phyloP scores from a whole-genome alignment of 805 yeast genomes.

The Clavispora asparagi region DNA sequence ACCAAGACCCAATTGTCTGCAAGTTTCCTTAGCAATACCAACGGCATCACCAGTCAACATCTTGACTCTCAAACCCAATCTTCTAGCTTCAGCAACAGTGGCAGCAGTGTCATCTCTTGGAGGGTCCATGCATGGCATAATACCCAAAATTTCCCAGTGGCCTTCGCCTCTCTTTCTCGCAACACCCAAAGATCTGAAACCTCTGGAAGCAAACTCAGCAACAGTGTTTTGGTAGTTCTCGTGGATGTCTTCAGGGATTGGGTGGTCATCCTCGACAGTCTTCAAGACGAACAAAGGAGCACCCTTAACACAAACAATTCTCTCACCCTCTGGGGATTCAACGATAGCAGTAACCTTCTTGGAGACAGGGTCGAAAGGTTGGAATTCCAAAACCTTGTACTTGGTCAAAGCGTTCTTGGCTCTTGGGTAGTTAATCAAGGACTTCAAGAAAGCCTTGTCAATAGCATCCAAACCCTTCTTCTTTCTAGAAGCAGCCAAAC shows the following conservation, averaged over 20 bases:
- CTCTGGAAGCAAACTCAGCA: slow-evolving; percentile 96
- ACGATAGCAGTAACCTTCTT: slow-evolving; percentile 94
- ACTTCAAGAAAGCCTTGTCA: slow-evolving; percentile 93
- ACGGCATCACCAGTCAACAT: slow-evolving; percentile 99
- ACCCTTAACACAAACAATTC: slow-evolving; percentile 95
- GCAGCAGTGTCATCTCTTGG: slow-evolving; percentile 98
- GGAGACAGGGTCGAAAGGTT: slow-evolving; percentile 96
- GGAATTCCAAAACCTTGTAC: slow-evolving; percentile 93
- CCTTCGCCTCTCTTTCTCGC: slow-evolving; percentile 98
- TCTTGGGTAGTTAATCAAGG: slow-evolving; percentile 82
- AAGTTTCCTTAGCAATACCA: slow-evolving; percentile 97
- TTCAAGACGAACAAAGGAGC: slow-evolving; percentile 95
- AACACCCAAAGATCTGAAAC: slow-evolving; percentile 98
- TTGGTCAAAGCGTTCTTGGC: slow-evolving; percentile 89
- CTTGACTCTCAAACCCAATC: slow-evolving; percentile 90
- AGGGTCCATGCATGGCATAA: slow-evolving; percentile 98
- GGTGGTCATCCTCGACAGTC: slow-evolving; percentile 96
- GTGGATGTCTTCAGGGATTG: slow-evolving; percentile 88
- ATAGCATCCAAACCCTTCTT: slow-evolving; percentile 97
- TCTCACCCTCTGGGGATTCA: slow-evolving; percentile 93
- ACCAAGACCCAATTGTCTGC: slow-evolving; percentile 96
- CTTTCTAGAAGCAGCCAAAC: slow-evolving; percentile 97
- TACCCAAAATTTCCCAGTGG: slow-evolving; percentile 96
- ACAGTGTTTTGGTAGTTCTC: slow-evolving; percentile 96
- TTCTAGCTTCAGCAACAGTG: slow-evolving; percentile 87